Base-by-base conservation (phyloP, 2,329 filamentous ascomycete genomes). In the Penicillium sp. region DNA sequence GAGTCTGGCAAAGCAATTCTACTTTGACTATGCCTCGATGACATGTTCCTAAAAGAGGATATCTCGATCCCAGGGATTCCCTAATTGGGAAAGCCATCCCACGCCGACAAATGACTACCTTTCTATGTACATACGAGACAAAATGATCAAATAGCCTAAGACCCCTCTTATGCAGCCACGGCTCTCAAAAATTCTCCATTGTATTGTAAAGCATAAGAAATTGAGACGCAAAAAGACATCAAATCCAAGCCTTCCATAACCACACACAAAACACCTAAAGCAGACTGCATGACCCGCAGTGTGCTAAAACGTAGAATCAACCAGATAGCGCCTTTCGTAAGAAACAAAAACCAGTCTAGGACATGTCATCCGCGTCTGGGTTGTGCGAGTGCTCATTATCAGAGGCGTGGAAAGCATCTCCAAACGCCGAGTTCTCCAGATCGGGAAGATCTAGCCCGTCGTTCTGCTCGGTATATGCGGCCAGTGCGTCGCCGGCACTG, bases 371-470 rank as follows among this genome's bases (percentile, higher is more conserved):
- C 4, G 63, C 61, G 37, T 72, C 68, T 32, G 62, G 67, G 47
- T 69, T 61, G 49, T 71, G 64, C n/a, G 58, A 65, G 50, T 67
- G 61, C 46, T 73, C 68, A 47, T 71, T 69, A 51, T 77, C 74
- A 38, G 75, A 75, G 13, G 73, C 74, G 53, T 89, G 86, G 68
- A 91, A 88, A 0, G 87, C 87, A 58, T 93, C 86, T 2, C 86
- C 87, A 70, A 93, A 93, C 1, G 86, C 87, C 28, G 84, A 88
- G 60, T 89, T 85, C 38, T 88, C 85, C 73, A 89, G 78, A 52
- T 84, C 85, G 7, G 77, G 80, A 34, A 77, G 64, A 54, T 76
- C 75, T 3, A 75, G 66, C 3, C 69, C 69, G 45, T 75, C 75
- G 41, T 79, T 75, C 11, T 80, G 77, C 13, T 78, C 78, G 34